Conservation (phyloP, 108 stramenopile species). For the Mayamaea pseudoterrestris region DNA sequence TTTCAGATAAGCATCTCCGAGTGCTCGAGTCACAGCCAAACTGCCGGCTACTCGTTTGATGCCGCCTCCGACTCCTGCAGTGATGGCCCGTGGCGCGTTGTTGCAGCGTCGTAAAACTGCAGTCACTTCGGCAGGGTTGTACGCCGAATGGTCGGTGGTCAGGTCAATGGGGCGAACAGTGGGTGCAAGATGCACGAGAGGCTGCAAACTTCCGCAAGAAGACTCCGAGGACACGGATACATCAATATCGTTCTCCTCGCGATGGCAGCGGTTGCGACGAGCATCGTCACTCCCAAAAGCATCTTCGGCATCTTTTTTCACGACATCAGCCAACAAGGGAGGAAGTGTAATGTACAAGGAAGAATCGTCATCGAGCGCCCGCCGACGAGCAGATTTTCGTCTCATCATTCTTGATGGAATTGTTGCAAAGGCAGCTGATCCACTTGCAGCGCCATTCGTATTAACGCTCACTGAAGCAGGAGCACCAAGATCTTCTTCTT, state of each 20-base stretch:
- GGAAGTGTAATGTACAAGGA: constrained; percentile 20
- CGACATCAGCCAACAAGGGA: constrained; percentile 10
- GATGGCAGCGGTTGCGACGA: constrained; percentile 3
- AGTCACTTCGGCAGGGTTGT: constrained; percentile 74
- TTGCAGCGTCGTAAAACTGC: constrained; percentile 70
- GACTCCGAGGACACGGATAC: constrained; percentile 29
- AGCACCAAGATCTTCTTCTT: constrained; percentile 31
- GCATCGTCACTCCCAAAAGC: constrained; percentile 21
- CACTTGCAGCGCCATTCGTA: constrained; percentile 8
- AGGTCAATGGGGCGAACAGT: constrained; percentile 63
- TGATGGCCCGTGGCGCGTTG: constrained; percentile 69
- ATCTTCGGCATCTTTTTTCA: constrained; percentile 12
- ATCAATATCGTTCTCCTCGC: constrained; percentile 8
- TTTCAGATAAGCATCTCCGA: constrained; percentile 81
- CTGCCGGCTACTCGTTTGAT: constrained; percentile 82
- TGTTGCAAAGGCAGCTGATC: background rate
- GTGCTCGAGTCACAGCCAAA: constrained; percentile 70
- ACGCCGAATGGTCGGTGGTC: constrained; percentile 78
- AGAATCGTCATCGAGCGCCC: constrained; percentile 12
- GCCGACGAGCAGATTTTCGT: constrained; percentile 17
- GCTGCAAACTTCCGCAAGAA: constrained; percentile 23
- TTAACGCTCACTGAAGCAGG: constrained; percentile 5
- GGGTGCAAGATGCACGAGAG: constrained; percentile 42
- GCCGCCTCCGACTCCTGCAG: constrained; percentile 61
- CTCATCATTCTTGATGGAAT: constrained; percentile 12